Percentiles rank a stretch among this genome's conserved stretches.
Conservation (phyloP, 2,329 filamentous ascomycete species). For the Parascedosporium putredinis region DNA sequence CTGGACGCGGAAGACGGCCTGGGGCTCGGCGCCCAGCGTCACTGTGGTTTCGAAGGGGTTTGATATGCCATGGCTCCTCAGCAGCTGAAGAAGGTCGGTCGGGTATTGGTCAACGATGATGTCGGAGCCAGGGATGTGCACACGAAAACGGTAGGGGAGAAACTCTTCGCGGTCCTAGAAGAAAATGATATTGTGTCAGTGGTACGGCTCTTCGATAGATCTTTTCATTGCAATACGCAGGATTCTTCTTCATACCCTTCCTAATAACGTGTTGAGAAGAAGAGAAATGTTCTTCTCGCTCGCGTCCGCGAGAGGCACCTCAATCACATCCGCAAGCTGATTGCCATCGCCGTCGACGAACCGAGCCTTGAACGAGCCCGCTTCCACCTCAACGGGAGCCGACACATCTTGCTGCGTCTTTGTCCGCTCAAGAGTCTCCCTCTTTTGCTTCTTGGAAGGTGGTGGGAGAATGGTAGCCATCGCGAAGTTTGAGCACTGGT, state of each 20-base stretch:
- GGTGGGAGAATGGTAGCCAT: constrained; percentile 82
- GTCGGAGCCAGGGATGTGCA: constrained; percentile 44
- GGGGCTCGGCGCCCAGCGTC: constrained; percentile 57
- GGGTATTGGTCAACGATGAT: constrained; percentile 46
- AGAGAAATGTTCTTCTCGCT: constrained; percentile 83
- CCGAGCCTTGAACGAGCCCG: constrained; percentile 72
- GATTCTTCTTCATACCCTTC: constrained; percentile 47
- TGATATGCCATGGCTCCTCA: constrained; percentile 45
- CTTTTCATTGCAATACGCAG: constrained; percentile 8
- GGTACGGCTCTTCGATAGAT: not conserved
- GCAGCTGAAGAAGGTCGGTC: constrained; percentile 40
- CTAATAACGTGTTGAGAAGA: constrained; percentile 74
- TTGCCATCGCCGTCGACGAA: constrained; percentile 75
- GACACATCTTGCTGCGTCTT: constrained; percentile 66
- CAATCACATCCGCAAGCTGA: constrained; percentile 58
- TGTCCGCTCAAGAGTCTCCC: constrained; percentile 60
- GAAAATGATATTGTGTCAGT: not conserved
- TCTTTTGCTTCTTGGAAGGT: constrained; percentile 77
- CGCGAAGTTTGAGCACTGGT: too few relatives aligned
- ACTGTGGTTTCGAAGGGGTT: constrained; percentile 47
- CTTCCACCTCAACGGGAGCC: constrained; percentile 54
- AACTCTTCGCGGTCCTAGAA: constrained; percentile 44
- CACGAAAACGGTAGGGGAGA: constrained; percentile 50
- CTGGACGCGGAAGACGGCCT: constrained; percentile 89
- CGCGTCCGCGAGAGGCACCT: constrained; percentile 74